These are phyloP conservation scores for Sporothrix pseudoabietina DNA, from an alignment of 2,329 filamentous ascomycete species.

Conservation along the genomic window DNA sequence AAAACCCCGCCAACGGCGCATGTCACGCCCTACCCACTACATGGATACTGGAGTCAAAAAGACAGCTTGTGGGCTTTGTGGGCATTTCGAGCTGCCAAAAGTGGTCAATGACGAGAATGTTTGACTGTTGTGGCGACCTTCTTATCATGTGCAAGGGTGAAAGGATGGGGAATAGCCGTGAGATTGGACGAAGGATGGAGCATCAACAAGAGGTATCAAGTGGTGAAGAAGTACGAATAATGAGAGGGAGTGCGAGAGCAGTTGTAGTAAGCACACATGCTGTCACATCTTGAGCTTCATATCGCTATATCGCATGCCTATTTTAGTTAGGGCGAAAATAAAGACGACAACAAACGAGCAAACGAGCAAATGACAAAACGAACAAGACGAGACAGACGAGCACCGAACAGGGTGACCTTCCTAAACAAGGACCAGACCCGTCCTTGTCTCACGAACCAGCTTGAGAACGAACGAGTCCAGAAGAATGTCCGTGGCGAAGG, in stretches of 20 bases:
- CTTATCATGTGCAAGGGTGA: slow-evolving; percentile 10
- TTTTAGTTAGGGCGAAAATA: slow-evolving; percentile 5
- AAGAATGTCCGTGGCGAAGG: neutral
- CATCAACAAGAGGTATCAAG: neutral
- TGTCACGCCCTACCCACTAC: neutral
- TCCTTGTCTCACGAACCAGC: neutral
- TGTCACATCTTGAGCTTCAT: neutral
- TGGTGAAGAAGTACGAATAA: neutral
- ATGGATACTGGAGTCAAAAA: neutral
- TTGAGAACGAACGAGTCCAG: neutral
- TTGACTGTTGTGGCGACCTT: neutral
- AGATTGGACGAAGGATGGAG: neutral
- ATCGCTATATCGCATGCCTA: slow-evolving; percentile 18
- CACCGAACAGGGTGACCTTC: slow-evolving; percentile 4
- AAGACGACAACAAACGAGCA: neutral
- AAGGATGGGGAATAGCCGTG: neutral
- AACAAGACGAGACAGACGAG: neutral
- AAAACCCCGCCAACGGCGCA: neutral
- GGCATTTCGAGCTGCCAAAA: neutral
- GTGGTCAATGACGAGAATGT: neutral
- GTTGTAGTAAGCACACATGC: neutral
- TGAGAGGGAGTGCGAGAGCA: neutral
- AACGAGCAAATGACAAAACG: neutral
- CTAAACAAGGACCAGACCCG: slow-evolving; percentile 10
- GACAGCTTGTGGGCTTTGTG: neutral